Conservation (phyloP, 2,329 filamentous ascomycete species). For the Domatiomyces globalis region DNA sequence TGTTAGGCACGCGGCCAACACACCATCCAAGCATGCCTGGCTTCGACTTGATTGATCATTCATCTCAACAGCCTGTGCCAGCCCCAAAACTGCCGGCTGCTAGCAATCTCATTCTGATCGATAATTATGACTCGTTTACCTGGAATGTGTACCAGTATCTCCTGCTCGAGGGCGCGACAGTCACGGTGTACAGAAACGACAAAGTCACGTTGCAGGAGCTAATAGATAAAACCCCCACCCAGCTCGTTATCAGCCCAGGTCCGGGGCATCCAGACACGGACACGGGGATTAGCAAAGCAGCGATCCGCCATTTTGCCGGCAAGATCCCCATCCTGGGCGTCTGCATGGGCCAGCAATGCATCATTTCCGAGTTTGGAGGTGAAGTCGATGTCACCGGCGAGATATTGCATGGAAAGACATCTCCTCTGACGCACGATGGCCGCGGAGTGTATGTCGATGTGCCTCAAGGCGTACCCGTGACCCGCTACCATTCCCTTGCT, state of each 20-base stretch:
- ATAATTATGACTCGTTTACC: slow-evolving; percentile 99
- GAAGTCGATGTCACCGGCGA: slow-evolving; percentile 85
- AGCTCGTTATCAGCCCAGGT: slow-evolving; percentile 86
- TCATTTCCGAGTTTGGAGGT: slow-evolving; percentile 85
- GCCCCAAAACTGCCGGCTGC: slow-evolving; percentile 61
- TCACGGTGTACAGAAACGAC: slow-evolving; percentile 85
- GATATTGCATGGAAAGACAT: slow-evolving; percentile 95
- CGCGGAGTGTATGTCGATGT: slow-evolving; percentile 87
- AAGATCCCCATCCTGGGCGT: slow-evolving; percentile 96
- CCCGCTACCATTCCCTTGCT: slow-evolving; percentile 89
- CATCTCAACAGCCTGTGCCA: slow-evolving; percentile 67
- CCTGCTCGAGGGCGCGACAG: slow-evolving; percentile 82
- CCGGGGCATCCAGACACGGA: slow-evolving; percentile 86
- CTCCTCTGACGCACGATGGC: slow-evolving; percentile 70
- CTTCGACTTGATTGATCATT: slow-evolving; percentile 57
- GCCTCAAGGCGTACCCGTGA: slow-evolving; percentile 68
- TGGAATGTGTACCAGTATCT: slow-evolving; percentile 99
- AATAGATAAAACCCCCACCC: slow-evolving; percentile 70
- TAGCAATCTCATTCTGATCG: slow-evolving; percentile 84
- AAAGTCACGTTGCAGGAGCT: slow-evolving; percentile 75
- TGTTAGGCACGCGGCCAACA: not conserved
- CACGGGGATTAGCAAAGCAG: slow-evolving; percentile 83
- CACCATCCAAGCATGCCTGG: slow-evolving; percentile 25
- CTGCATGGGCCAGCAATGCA: slow-evolving; percentile 98
- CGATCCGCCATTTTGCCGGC: slow-evolving; percentile 78